Base-by-base conservation (phyloP, 163 green algal species). In the Picocystis sp. region DNA sequence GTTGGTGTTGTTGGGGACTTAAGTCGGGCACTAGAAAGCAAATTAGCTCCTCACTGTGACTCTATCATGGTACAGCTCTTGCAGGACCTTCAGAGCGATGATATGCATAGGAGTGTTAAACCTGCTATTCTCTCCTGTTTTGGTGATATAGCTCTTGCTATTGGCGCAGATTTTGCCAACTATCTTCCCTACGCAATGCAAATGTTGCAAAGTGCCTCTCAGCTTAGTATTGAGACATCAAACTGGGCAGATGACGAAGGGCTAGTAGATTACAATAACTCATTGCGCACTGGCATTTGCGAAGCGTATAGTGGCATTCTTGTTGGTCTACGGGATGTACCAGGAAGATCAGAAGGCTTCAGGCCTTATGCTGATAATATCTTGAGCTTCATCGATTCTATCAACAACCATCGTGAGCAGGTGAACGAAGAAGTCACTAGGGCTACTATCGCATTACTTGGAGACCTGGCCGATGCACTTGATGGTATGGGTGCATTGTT, bases 91-190 rank as follows among this genome's bases (percentile, higher is more conserved):
- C 68, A 74, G 52, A 69, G 55, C 48, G 62, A 79, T 43, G 62
- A 79, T n/a, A 79, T 96, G 53, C 79, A 94, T 65, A 77, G 89
- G 52, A 83, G 61, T 50, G 82, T 98, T 65, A 98, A 98, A 75
- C 89, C 89, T 1, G 70, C 84, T 45, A 94, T 98, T 53, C 74
- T 98, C 43, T 81, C 69, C 1, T 72, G 69, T 6, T 92, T 97
- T 74, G 86, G 85, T 0, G 89, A 98, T 67, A 78, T 97, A n/a
- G 86, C 84, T 19, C 67, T 97, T 13, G 81, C 81, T 1, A 76
- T 94, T 13, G 81, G 75, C 10, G 75, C 82, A 45, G 33, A 57
- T 3, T 97, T 93, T 62, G 80, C 86, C 47, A 87, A 87, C 73
- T 92, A 88, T 51, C 19, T 82, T 52, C 63, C 72, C 17, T 57